Percentiles rank a stretch among this genome's conserved stretches.
These are phyloP conservation scores for Sorghum bicolor DNA, from an alignment of 176 grass and related monocot genomes.

Conservation along the genomic window DNA sequence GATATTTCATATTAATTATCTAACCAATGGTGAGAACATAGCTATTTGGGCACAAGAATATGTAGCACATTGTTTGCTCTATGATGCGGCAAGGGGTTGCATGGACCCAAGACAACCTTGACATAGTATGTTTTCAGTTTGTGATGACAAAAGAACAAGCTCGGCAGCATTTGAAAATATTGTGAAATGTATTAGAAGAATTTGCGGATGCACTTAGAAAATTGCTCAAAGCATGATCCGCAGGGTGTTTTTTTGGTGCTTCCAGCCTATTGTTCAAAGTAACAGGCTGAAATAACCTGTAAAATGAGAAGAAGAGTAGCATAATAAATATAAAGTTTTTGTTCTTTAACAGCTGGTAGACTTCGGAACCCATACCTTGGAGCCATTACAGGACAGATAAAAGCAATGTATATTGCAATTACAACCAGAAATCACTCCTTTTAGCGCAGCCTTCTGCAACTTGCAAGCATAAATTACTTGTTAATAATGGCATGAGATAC, in stretches of 20 bases:
- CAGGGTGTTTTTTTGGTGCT: conserved; percentile 77
- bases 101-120: conserved; percentile 36
- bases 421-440: conserved; percentile 60
- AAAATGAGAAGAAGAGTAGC: conserved; percentile 15
- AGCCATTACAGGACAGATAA: conserved; percentile 56
- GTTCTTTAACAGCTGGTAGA: not conserved
- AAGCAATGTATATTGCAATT: conserved; percentile 65
- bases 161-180: conserved; percentile 40
- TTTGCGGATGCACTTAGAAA: not conserved
- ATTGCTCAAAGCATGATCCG: conserved; percentile 37
- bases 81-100: conserved; percentile 29
- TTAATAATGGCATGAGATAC: conserved; percentile 26
- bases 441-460: conserved; percentile 58
- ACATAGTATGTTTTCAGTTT: conserved; percentile 45
- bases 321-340: conserved; percentile 5
- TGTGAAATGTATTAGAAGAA: conserved; percentile 15
- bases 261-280: conserved; percentile 75
- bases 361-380: conserved; percentile 48
- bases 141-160: conserved; percentile 24
- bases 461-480: conserved; percentile 20
- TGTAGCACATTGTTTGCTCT: conserved; percentile 14
- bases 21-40: not conserved
- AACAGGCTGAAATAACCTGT: conserved; percentile 63
- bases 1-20: no score
- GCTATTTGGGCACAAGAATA: conserved; percentile 10